Evolutionary conservation across 176 grass and related monocot species (phyloP).

Genomic region (Eragrostis curvula): DNA sequence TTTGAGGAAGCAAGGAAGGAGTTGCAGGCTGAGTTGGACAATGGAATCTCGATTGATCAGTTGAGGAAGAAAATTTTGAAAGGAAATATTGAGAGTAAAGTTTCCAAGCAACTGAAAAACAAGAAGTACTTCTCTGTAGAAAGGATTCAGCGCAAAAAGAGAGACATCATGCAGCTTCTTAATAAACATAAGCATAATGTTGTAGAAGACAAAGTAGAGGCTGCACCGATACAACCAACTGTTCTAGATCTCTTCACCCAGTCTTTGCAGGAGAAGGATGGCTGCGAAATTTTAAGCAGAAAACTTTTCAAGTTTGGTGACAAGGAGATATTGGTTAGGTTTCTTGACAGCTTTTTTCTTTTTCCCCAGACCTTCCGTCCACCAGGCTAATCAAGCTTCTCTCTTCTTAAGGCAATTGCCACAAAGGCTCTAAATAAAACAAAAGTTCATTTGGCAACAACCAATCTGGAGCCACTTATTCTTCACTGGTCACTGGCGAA

Average conservation of each 20-base stretch:
- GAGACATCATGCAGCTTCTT: conserved; percentile 69
- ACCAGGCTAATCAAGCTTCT: conserved; percentile 46
- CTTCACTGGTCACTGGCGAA: conserved; percentile 87
- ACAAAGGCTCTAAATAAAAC: conserved; percentile 62
- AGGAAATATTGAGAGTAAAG: conserved; percentile 75
- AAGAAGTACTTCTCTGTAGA: conserved; percentile 83
- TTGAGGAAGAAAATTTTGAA: conserved; percentile 78
- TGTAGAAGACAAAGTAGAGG: conserved; percentile 46
- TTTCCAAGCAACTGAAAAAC: conserved; percentile 77
- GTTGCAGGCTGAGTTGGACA: conserved; percentile 74
- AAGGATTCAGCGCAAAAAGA: conserved; percentile 82
- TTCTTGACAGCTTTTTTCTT: conserved; percentile 40
- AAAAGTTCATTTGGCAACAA: conserved; percentile 86
- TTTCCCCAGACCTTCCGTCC: conserved; percentile 33
- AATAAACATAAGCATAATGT: conserved; percentile 63
- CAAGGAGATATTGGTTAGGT: conserved; percentile 85
- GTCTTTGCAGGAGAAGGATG: conserved; percentile 56
- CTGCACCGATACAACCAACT: conserved; percentile 54
- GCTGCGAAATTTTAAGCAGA: conserved; percentile 62
- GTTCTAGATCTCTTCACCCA: conserved; percentile 69
- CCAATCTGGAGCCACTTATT: conserved; percentile 62
- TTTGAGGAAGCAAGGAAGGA: conserved; percentile 90
- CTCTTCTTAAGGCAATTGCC: conserved; percentile 66
- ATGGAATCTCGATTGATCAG: conserved; percentile 66
- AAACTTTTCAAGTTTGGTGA: conserved; percentile 73